phyloP scores from a whole-genome alignment of 2,329 filamentous ascomycete genomes.

The Curvularia hawaiiensis region DNA sequence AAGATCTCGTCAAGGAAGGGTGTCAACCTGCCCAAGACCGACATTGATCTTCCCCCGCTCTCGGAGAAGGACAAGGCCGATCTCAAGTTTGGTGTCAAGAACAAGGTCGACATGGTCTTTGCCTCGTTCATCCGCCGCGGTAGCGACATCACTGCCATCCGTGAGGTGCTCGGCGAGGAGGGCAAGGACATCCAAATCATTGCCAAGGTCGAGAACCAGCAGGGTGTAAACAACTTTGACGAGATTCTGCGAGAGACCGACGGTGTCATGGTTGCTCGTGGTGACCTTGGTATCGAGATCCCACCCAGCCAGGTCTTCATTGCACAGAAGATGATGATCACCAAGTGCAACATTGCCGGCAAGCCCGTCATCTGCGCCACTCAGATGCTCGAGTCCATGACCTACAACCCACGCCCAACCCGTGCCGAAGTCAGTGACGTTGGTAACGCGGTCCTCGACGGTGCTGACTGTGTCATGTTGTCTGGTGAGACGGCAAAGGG shows the following conservation, averaged over 20 bases:
- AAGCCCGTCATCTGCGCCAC: slow-evolving; percentile 99
- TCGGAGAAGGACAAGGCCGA: slow-evolving; percentile 98
- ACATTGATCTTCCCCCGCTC: slow-evolving; percentile 95
- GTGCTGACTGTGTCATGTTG: slow-evolving; percentile 99
- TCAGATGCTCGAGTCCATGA: slow-evolving; percentile 99
- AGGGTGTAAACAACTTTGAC: slow-evolving; percentile 99
- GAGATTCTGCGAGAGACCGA: slow-evolving; percentile 96
- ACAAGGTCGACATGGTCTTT: slow-evolving; percentile 98
- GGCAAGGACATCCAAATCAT: slow-evolving; percentile 99
- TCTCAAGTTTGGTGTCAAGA: slow-evolving; percentile 95
- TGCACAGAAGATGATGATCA: slow-evolving; percentile 99
- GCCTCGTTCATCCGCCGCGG: slow-evolving; percentile 97
- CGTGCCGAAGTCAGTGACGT: slow-evolving; percentile 99
- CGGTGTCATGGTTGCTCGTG: slow-evolving; percentile 99
- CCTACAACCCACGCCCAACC: slow-evolving; percentile 98
- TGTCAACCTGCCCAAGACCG: slow-evolving; percentile 98
- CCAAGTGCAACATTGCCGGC: slow-evolving; percentile 99
- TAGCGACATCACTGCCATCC: slow-evolving; percentile 91
- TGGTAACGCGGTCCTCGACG: slow-evolving; percentile 96
- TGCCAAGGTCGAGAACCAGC: slow-evolving; percentile 99
- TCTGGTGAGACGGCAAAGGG: slow-evolving; percentile 99
- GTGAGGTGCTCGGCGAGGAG: slow-evolving; percentile 85
- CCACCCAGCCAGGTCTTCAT: slow-evolving; percentile 98
- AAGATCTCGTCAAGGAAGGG: slow-evolving; percentile 99
- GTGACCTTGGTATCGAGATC: slow-evolving; percentile 98